Base-by-base conservation (phyloP, 768 basidiomycete species). In the Pisolithus albus region DNA sequence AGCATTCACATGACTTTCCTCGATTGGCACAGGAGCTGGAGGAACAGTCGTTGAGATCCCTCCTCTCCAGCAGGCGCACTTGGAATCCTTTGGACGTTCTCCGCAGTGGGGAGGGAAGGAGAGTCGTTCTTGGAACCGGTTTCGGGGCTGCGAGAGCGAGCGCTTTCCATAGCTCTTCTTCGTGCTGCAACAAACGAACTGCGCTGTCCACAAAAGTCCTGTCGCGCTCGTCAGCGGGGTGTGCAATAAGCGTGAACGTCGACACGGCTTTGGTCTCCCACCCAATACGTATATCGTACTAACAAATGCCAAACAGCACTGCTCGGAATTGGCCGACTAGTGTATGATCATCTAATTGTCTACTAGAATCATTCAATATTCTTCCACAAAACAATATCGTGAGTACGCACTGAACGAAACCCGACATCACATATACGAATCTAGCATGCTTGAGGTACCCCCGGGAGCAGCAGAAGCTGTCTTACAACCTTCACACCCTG, bases 391-490 rank as follows among this genome's bases (percentile, higher is more conserved):
- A 30, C 34, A 34, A 41, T 41, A 41, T 41, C 21, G 23, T 19
- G 10, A 13, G n/a, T 41, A 41, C n/a, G 4, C 40, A 1, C 5
- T 41, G 40, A 41, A 15, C n/a, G 40, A 18, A 41, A 5, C 18
- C 40, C 4, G 23, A 9, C 40, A 19, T 8, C 3, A 41, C 11
- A 40, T 40, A 24, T 45, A 21, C 23, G 26, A 45, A 30, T 47
- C 46, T 46, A 19, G 16, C 47, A 52, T 38, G 34, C 53, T 47
- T 5, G 47, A 56, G 15, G 57, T 86, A 24, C 89, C 89, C 7
- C 52, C 66, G 26, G 75, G 58, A 34, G 87, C 84, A 18, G 81
- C 89, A 50, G 81, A 83, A 10, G 88, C 88, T n/a, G 79, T 94
- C 19, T 70, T 94, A 30, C 79, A 83, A 61, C 81, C 76, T 40